phyloP scores from a whole-genome alignment of 345 rosid species.

The Lepidium africanum region DNA sequence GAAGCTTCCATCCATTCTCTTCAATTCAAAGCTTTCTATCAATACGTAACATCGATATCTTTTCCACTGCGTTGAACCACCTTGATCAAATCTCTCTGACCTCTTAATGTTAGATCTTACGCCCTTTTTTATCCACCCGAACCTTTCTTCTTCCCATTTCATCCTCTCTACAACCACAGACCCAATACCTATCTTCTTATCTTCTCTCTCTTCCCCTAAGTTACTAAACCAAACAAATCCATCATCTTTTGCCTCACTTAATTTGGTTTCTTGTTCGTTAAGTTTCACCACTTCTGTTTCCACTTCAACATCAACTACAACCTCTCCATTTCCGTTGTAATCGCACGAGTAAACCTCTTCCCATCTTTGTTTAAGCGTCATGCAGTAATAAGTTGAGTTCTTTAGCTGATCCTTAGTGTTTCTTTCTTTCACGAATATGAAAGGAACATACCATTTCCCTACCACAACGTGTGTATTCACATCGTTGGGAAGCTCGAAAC shows the following conservation, averaged over 20 bases:
- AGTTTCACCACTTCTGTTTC: conserved; percentile 31
- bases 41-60: conserved; percentile 42
- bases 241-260: conserved; percentile 1
- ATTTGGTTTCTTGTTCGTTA: conserved; percentile 21
- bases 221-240: conserved; percentile 36
- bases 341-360: conserved; percentile 38
- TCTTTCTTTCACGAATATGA: conserved; percentile 47
- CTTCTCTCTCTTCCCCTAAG: background rate
- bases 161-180: conserved; percentile 37
- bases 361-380: conserved; percentile 60
- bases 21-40: conserved; percentile 58
- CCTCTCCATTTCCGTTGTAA: background rate
- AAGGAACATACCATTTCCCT: conserved; percentile 72
- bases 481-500: conserved; percentile 35
- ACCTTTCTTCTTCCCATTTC: conserved; percentile 43
- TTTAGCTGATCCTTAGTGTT: conserved; percentile 32
- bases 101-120: conserved; percentile 19
- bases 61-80: conserved; percentile 33
- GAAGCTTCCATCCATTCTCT: conserved; percentile 48
- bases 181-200: conserved; percentile 38
- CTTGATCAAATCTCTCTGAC: conserved; percentile 23
- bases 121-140: conserved; percentile 35
- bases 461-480: conserved; percentile 22
- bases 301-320: conserved; percentile 27
- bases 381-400: conserved; percentile 40